Evolutionary conservation across 1,284 basidiomycete genomes (phyloP), one percentile per base, ranked within the genome.

Genomic region (Mycena citricolor): DNA sequence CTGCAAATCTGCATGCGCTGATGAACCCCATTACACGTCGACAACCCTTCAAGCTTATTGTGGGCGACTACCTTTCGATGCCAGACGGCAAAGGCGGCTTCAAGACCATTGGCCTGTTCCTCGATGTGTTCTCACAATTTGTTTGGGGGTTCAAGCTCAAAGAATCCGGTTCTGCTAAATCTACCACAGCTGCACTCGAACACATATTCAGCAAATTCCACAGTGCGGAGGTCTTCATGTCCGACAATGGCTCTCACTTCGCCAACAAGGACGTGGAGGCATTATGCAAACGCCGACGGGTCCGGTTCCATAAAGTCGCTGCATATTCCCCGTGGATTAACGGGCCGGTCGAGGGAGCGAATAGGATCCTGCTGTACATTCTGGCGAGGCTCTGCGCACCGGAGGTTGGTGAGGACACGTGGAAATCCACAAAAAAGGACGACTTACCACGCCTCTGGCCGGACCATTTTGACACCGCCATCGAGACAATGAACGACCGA

Each of bases 281-380:
- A 2, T 63, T 58, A 35, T 71, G 67, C 34, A 39, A 54, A 5
- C 33, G 47, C 10, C 39, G 59, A 13, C 49, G 51, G 0, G 57
- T 57, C 3, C 42, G 56, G 4, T 44, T 54, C 4, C 52, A 64
- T 1, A 42, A 63, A 0, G 43, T 58, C 0, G 49, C 65, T 0
- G 63, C 65, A 11, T 71, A 72, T 39, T 61, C 68, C 12, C 67
- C 68, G 3, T 71, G 65, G 39, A 25, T 40, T 17, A 30, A 40
- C 16, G 39, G 39, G 11, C 39, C 32, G 12, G 26, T 40, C 11
- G 39, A 40, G 19, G 39, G 39, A 17, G 25, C 39, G 8, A 29
- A 40, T 22, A 30, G 22, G 29, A 40, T 61, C 3, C 43, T 73
- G 4, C 41, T 70, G 0, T 51, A 57, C 7, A 25, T 51, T 0